Evolutionary conservation across 345 rosid species (phyloP).

Genomic region (Boechera stricta): DNA sequence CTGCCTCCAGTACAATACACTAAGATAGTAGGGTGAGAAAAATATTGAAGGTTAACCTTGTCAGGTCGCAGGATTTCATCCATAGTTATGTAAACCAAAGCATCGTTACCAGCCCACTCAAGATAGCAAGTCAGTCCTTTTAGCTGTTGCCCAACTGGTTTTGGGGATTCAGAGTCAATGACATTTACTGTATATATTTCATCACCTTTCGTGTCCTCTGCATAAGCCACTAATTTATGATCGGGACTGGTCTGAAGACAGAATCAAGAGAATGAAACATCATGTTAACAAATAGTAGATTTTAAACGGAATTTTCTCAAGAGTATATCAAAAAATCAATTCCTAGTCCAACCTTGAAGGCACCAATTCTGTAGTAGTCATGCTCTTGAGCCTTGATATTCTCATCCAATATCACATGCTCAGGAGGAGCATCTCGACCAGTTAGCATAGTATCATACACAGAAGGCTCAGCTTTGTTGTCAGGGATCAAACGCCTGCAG

Average conservation of each 20-base stretch:
- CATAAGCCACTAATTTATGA: slow-evolving; percentile 81
- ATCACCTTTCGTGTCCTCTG: slow-evolving; percentile 87
- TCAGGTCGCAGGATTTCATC: slow-evolving; percentile 85
- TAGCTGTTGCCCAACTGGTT: slow-evolving; percentile 59
- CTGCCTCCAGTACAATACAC: neutral
- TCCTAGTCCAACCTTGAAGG: slow-evolving; percentile 59
- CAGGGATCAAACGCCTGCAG: slow-evolving; percentile 62
- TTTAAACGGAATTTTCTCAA: neutral
- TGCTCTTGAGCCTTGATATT: slow-evolving; percentile 68
- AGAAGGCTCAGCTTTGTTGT: slow-evolving; percentile 54
- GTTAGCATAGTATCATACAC: slow-evolving; percentile 74
- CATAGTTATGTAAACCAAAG: slow-evolving; percentile 81
- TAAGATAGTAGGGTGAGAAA: neutral
- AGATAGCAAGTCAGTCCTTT: slow-evolving; percentile 58
- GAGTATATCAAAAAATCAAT: neutral
- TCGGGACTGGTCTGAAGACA: slow-evolving; percentile 70
- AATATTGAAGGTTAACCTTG: slow-evolving; percentile 58
- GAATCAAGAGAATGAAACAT: neutral
- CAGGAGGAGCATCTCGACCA: slow-evolving; percentile 78
- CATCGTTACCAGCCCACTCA: slow-evolving; percentile 85
- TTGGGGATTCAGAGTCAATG: slow-evolving; percentile 66
- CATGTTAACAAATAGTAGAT: neutral
- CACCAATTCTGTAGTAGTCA: slow-evolving; percentile 63
- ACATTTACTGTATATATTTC: slow-evolving; percentile 71
- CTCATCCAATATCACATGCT: slow-evolving; percentile 87